Percentiles rank a stretch among this genome's conserved stretches.
These are phyloP conservation scores for Omphalea diandra DNA, from an alignment of 441 rosid genomes.

Conservation along the genomic window DNA sequence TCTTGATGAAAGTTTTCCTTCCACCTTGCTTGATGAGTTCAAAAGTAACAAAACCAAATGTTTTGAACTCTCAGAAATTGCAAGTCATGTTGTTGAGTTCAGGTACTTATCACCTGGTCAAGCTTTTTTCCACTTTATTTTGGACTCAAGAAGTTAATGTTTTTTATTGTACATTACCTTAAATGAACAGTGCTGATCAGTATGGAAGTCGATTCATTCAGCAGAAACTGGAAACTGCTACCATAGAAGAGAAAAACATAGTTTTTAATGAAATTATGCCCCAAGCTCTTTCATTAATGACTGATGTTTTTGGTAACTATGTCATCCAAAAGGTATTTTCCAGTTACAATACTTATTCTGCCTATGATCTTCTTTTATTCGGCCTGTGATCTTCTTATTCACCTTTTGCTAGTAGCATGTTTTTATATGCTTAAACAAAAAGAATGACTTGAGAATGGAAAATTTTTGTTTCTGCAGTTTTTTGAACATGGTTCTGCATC, in stretches of 20 bases:
- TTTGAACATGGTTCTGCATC: conserved; percentile 75
- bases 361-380: conserved; percentile 3
- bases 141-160: conserved; percentile 7
- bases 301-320: conserved; percentile 85
- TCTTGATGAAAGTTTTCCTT: conserved; percentile 51
- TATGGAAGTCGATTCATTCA: conserved; percentile 82
- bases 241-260: conserved; percentile 61
- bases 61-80: conserved; percentile 69
- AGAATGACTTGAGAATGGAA: background rate
- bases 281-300: conserved; percentile 63
- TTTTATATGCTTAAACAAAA: conserved; percentile 6
- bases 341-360: background rate
- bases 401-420: background rate
- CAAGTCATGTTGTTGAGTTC: conserved; percentile 76
- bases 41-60: conserved; percentile 73
- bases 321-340: conserved; percentile 73
- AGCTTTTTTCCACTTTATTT: background rate
- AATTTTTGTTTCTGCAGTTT: conserved; percentile 44
- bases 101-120: conserved; percentile 38
- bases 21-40: conserved; percentile 64
- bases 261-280: conserved; percentile 72
- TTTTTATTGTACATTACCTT: conserved; percentile 10
- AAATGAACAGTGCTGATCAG: conserved; percentile 58
- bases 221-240: conserved; percentile 77
- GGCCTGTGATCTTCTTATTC: background rate